Evolutionary conservation across 1,284 basidiomycete genomes (phyloP), one percentile per base, ranked within the genome.

Genomic region (Tilletia caries): DNA sequence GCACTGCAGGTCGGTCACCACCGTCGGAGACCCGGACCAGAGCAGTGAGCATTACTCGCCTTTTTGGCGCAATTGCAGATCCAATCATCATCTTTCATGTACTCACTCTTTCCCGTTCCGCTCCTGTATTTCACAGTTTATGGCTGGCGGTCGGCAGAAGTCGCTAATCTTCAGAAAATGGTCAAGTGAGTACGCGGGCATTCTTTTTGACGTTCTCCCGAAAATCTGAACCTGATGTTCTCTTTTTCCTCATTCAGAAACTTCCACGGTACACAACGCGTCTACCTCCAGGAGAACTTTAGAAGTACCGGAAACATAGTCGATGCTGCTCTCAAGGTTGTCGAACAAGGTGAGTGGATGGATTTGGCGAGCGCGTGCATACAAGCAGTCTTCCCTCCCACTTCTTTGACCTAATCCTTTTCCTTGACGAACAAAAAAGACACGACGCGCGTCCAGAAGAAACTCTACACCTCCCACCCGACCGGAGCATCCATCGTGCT

Each of bases 21-120:
- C 95, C 46, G 93, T 96, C 2, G 93, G 93, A 0, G 93, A 96
- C 84, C 93, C 93, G 0, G 93, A 96, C 83, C 93, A 95, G 80
- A 92, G 91, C 3, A 95, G 54, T 60, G 54, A 60, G 54, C 29
- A 1, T 1, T 15, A 15, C 2, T 41, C 15, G 10, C 2, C 37
- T 15, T 2, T 41, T 15, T n/a, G n/a, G n/a, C n/a, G n/a, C n/a
- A n/a, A n/a, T n/a, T n/a, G n/a, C n/a, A n/a, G n/a, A n/a, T n/a
- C n/a, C n/a, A n/a, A n/a, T n/a, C n/a, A n/a, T n/a, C n/a, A n/a
- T n/a, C n/a, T n/a, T n/a, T n/a, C n/a, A n/a, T n/a, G n/a, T n/a
- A n/a, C n/a, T n/a, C n/a, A n/a, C n/a, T n/a, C n/a, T n/a, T n/a
- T n/a, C n/a, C n/a, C n/a, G n/a, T n/a, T n/a, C n/a, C n/a, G n/a